Evolutionary conservation across 2,329 filamentous ascomycete genomes (phyloP), one percentile per base, ranked within the genome.

Genomic region (Diaporthe aspalathi): DNA sequence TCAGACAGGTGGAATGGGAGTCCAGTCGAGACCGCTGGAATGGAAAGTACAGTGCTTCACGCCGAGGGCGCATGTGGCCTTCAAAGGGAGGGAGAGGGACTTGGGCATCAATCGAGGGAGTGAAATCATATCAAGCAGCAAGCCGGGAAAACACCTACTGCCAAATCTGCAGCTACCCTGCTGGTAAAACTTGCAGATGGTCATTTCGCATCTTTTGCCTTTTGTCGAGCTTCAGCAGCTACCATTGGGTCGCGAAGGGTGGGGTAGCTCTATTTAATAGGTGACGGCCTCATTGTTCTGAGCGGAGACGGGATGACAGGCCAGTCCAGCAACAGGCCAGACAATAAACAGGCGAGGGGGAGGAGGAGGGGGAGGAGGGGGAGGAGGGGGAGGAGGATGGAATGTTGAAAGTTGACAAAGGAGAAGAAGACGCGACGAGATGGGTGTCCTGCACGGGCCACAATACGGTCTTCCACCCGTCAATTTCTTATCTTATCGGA

Each of bases 81-180:
- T 24, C 66, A 38, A 17, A 17, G 53, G 27, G 38, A 11, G 43
- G 53, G 50, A n/a, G 22, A 24, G 60, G 24, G 38, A 68, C 43
- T 38, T 22, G 12, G 16, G n/a, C 29, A 22, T 2, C 16, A 57
- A 5, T 32, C 32, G 32, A 38, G 5, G 35, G 35, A 38, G 35
- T 32, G 35, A 38, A 38, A 12, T 38, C 35, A 38, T 12, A 38
- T 38, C 11, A 38, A 27, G n/a, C 12, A 35, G 32, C 17, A 60
- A 43, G 49, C 32, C 54, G 32, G 43, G 35, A 45, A 67, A 60
- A 81, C 35, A 38, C 85, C 62, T 81, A 88, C 86, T 82, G 78
- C 86, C 86, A 76, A 81, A 85, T 72, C 81, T 85, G 84, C 86
- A 88, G 78, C 82, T 82, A 70, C 86, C 86, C 77, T 86, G 84